Evolutionary conservation across 257 asterid species (phyloP).

Genomic region (Handroanthus guayacan): DNA sequence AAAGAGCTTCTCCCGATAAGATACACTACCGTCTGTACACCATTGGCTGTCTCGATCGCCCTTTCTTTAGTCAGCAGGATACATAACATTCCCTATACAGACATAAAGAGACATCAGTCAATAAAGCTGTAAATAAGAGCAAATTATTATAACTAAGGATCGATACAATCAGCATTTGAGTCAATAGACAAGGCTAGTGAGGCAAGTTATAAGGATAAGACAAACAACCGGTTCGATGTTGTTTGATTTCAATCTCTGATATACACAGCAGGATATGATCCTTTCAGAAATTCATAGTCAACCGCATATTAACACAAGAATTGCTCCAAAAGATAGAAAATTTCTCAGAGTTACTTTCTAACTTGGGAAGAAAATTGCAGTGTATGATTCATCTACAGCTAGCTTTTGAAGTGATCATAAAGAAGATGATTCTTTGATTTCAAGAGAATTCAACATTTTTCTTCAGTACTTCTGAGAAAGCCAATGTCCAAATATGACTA

Average conservation of each 20-base stretch:
- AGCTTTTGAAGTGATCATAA: neutral
- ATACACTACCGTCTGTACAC: slow-evolving; percentile 37
- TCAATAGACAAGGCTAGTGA: neutral
- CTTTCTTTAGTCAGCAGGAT: slow-evolving; percentile 3
- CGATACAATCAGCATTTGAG: neutral
- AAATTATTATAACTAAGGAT: neutral
- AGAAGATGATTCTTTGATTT: neutral
- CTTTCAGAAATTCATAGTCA: neutral
- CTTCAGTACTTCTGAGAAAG: neutral
- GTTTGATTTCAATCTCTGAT: neutral
- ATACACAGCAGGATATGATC: neutral
- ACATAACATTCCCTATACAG: neutral
- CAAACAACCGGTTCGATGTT: neutral
- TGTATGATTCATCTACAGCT: neutral
- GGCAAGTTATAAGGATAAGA: neutral
- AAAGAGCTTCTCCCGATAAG: slow-evolving; percentile 31
- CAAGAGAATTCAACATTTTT: neutral
- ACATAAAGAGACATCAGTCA: neutral
- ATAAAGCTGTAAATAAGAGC: neutral
- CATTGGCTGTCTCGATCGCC: neutral
- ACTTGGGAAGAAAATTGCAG: neutral
- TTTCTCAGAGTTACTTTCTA: neutral
- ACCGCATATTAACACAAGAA: slow-evolving; percentile 18
- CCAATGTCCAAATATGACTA: neutral
- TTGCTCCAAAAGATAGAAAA: neutral